Evolutionary conservation across 371 early-diverging fungal species (phyloP), one percentile per base, ranked within the genome.

Genomic region (Thermomucor indicae-seudaticae): DNA sequence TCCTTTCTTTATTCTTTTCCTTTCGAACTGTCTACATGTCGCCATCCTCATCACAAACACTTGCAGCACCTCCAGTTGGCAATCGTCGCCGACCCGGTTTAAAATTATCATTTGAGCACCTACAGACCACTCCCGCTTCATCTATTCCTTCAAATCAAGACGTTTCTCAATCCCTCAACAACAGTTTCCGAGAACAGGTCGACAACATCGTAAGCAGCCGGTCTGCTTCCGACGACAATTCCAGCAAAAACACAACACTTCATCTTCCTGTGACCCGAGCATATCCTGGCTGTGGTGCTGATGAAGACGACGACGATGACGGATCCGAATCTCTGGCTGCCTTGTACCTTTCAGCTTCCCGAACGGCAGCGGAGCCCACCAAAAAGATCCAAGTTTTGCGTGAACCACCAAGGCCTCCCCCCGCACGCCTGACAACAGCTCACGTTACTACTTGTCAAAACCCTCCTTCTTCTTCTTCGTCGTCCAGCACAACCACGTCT

Each of bases 341-440:
- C 5, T 11, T 35, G 4, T 55, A 51, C 20, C 37, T 55, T 4
- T 20, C 23, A 35, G 37, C 43, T 20, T 11, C 42, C 42, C 37
- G 17, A n/a, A n/a, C n/a, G n/a, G n/a, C n/a, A n/a, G n/a, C n/a
- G n/a, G n/a, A n/a, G n/a, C n/a, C n/a, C n/a, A 39, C 16, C 45
- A 46, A 22, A 34, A 45, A 44, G 25, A 41, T 47, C 16, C 64
- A 69, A 1, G 69, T 64, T 6, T 54, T 68, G 38, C 64, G 66
- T 24, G 69, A 68, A 47, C 51, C 69, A 11, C 69, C 73, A 32
- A 48, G 60, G 23, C 67, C 72, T 14, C 72, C 72, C n/a, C 43
- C 32, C 12, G 43, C 28, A 23, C 38, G 44, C 17, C 1, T 20
- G 19, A 1, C 31, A 27, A 12, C 31, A 27, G 14, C 45, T 23